Evolutionary conservation across 768 basidiomycete genomes (phyloP).

Genomic region (Lactarius quietus): DNA sequence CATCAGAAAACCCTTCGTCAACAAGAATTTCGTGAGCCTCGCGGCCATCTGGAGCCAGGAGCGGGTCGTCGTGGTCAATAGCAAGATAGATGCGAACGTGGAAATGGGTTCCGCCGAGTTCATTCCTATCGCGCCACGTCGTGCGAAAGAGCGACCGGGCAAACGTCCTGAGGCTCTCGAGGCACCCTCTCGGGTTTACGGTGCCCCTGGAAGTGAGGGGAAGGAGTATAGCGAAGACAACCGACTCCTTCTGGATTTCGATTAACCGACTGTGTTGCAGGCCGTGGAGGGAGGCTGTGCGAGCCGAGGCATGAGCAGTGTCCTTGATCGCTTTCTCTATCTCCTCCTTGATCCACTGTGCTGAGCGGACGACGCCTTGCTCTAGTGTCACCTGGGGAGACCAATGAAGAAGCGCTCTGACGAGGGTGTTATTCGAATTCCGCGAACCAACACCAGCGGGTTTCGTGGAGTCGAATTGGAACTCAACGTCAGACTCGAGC

Average conservation of each 20-base stretch:
- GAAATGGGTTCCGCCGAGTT: constrained; percentile 35
- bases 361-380: constrained; percentile 47
- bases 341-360: constrained; percentile 45
- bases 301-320: constrained; percentile 13
- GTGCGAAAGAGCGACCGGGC: constrained; percentile 43
- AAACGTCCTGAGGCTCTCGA: constrained; percentile 42
- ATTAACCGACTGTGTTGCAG: constrained; percentile 40
- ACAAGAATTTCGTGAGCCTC: constrained; percentile 39
- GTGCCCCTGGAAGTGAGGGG: constrained; percentile 54
- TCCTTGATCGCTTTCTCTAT: constrained; percentile 30
- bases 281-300: constrained; percentile 25
- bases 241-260: constrained; percentile 34
- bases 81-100: constrained; percentile 47
- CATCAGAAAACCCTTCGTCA: constrained; percentile 37
- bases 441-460: constrained; percentile 48
- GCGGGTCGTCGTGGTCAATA: constrained; percentile 48
- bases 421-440: constrained; percentile 48
- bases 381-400: constrained; percentile 39
- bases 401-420: constrained; percentile 39
- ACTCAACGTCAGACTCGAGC: constrained; percentile 30
- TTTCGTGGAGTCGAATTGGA: constrained; percentile 32
- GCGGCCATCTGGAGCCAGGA: constrained; percentile 35
- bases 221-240: constrained; percentile 50
- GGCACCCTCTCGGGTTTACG: constrained; percentile 36
- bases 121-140: constrained; percentile 42